Conservation (phyloP, 2,329 filamentous ascomycete species). For the Thielaviopsis ethacetica region DNA sequence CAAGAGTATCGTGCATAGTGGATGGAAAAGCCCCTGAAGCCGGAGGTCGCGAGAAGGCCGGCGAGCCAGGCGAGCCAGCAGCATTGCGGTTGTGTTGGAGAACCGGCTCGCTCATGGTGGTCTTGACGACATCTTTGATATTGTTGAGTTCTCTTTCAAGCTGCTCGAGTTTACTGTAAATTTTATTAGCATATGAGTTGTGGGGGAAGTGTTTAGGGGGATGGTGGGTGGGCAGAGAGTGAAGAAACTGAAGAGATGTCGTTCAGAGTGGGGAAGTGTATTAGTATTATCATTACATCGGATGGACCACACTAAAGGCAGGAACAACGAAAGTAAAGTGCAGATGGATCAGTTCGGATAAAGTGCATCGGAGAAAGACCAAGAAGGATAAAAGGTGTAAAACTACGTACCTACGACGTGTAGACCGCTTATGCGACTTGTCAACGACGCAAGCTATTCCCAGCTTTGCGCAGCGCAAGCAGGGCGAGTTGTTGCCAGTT, state of each 20-base stretch:
- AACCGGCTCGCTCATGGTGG: slow-evolving; percentile 8
- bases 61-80: neutral
- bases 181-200: neutral
- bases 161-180: slow-evolving; percentile 34
- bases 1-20: neutral
- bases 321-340: neutral
- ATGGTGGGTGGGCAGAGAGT: neutral
- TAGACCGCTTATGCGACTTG: slow-evolving; percentile 30
- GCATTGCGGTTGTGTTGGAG: neutral
- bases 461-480: slow-evolving; percentile 29
- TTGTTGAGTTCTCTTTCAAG: slow-evolving; percentile 36
- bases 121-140: slow-evolving; percentile 35
- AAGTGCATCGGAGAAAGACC: neutral
- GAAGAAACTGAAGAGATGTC: neutral
- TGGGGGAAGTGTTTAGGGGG: neutral
- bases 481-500: slow-evolving; percentile 22
- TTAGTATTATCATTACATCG: neutral
- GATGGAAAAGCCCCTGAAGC: neutral
- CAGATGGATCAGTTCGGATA: neutral
- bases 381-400: neutral
- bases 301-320: neutral
- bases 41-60: neutral
- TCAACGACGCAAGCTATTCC: slow-evolving; percentile 28
- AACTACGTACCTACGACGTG: slow-evolving; percentile 24
- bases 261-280: neutral